A percentile compares a stretch with the other conserved stretches of the same genome.
Conservation (phyloP, 2,329 filamentous ascomycete species). For the Trichocomaceae sp. region DNA sequence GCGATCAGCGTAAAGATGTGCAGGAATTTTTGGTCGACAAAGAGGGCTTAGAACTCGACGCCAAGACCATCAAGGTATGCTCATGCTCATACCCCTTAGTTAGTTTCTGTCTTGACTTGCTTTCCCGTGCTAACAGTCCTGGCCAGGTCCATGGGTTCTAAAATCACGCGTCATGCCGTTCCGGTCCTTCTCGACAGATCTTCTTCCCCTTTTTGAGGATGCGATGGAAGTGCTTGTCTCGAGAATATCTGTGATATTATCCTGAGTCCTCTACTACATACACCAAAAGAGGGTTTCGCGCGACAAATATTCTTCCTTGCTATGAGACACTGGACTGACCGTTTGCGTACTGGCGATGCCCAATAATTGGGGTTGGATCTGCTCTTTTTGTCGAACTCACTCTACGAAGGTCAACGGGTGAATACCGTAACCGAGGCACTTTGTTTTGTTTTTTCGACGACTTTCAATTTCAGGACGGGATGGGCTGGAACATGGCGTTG, state of each 20-base stretch:
- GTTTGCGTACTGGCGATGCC: neutral
- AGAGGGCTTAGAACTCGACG: slow-evolving; percentile 85
- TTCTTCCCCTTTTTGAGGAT: slow-evolving; percentile 14
- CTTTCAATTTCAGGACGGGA: neutral
- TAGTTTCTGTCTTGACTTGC: neutral
- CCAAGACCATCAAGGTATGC: slow-evolving; percentile 89
- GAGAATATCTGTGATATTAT: slow-evolving; percentile 4
- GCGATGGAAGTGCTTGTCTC: slow-evolving; percentile 2
- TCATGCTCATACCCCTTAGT: too few species aligned
- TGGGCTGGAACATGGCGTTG: slow-evolving; percentile 9
- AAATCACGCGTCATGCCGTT: slow-evolving; percentile 36
- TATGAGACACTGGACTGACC: neutral
- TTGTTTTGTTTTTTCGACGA: slow-evolving; percentile 6
- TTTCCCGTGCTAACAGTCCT: slow-evolving; percentile 3
- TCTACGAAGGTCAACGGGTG: neutral
- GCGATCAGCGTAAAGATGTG: slow-evolving; percentile 98
- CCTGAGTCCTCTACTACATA: too few species aligned
- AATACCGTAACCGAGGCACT: neutral
- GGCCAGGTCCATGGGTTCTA: slow-evolving; percentile 52
- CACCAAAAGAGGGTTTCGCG: neutral
- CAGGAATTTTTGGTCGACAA: slow-evolving; percentile 96
- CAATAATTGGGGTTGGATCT: slow-evolving; percentile 1
- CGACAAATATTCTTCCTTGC: slow-evolving; percentile 4
- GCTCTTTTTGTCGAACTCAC: slow-evolving; percentile 5
- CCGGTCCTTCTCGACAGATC: slow-evolving; percentile 39